Conservation (phyloP, 2,329 filamentous ascomycete species). For the Cladosporium sphaerospermum region DNA sequence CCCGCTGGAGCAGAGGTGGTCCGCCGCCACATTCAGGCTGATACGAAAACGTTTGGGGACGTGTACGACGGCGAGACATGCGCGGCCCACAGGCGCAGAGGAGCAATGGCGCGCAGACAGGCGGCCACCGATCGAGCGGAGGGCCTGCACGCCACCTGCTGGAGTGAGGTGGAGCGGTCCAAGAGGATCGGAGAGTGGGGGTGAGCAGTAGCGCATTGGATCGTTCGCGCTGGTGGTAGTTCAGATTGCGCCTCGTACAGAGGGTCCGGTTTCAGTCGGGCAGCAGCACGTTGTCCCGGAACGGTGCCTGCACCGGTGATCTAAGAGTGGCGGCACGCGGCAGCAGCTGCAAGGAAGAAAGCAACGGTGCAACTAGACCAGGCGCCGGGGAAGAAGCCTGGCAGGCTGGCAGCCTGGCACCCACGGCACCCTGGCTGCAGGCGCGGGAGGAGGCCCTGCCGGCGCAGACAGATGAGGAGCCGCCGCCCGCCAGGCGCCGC, state of each 20-base stretch:
- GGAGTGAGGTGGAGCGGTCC: background rate
- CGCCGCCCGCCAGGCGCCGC: background rate
- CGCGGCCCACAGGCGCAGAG: background rate
- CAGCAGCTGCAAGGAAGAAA: conserved; percentile 8
- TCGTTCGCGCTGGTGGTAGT: no score
- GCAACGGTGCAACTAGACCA: conserved; percentile 6
- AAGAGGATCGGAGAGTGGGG: conserved; percentile 2
- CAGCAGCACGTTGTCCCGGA: conserved; percentile 8
- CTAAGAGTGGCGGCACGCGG: conserved; percentile 6
- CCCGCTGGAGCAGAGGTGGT: no score
- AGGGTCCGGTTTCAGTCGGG: conserved; percentile 3
- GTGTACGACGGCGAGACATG: background rate
- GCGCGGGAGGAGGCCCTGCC: conserved; percentile 5
- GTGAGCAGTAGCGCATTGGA: no score
- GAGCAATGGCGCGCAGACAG: background rate
- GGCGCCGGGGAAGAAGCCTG: conserved; percentile 3
- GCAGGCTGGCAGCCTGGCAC: no score
- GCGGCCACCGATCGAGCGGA: background rate
- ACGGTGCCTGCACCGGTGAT: conserved; percentile 7
- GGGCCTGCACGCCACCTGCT: background rate
- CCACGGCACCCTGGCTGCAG: conserved; percentile 2
- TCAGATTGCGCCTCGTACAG: background rate
- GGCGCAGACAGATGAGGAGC: conserved; percentile 1
- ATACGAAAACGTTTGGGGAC: background rate
- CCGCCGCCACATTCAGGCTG: no score